Conservation (phyloP, 768 basidiomycete genomes). For the Cyathus striatus region DNA sequence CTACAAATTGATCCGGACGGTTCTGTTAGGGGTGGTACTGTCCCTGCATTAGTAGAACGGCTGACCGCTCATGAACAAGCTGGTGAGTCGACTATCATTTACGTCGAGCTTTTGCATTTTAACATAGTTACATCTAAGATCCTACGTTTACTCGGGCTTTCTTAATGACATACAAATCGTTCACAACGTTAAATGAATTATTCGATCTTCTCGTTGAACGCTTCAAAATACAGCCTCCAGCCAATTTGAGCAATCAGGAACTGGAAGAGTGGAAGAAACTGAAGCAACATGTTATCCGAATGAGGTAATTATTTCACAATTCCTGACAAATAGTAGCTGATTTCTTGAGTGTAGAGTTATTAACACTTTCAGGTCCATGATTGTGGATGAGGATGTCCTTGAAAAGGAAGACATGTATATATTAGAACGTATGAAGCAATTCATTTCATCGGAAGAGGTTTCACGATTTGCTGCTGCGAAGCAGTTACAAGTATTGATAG, state of each 20-base stretch:
- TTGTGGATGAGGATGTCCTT: constrained; percentile 76
- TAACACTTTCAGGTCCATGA: constrained; percentile 88
- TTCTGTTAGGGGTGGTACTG: constrained; percentile 80
- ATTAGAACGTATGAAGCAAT: constrained; percentile 77
- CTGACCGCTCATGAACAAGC: constrained; percentile 87
- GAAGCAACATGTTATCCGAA: constrained; percentile 84
- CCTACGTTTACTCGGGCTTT: constrained; percentile 82
- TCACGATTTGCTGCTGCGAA: constrained; percentile 66
- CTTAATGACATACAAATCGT: constrained; percentile 94
- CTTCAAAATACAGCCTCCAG: constrained; percentile 75
- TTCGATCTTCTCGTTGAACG: constrained; percentile 78
- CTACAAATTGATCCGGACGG: constrained; percentile 85
- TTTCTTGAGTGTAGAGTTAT: constrained; percentile 54
- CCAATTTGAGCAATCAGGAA: constrained; percentile 56
- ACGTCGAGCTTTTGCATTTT: background rate
- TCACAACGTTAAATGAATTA: constrained; percentile 78
- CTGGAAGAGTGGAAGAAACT: constrained; percentile 73
- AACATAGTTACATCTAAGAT: constrained; percentile 39
- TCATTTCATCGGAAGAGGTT: constrained; percentile 63
- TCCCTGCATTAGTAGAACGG: constrained; percentile 81
- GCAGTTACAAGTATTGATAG: constrained; percentile 67
- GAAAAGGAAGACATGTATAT: constrained; percentile 85
- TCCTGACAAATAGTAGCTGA: background rate
- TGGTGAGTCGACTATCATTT: constrained; percentile 41
- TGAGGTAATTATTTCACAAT: constrained; percentile 53